Evolutionary conservation across 768 basidiomycete species (phyloP), one percentile per base, ranked within the genome.

Genomic region (Mycena maculata): DNA sequence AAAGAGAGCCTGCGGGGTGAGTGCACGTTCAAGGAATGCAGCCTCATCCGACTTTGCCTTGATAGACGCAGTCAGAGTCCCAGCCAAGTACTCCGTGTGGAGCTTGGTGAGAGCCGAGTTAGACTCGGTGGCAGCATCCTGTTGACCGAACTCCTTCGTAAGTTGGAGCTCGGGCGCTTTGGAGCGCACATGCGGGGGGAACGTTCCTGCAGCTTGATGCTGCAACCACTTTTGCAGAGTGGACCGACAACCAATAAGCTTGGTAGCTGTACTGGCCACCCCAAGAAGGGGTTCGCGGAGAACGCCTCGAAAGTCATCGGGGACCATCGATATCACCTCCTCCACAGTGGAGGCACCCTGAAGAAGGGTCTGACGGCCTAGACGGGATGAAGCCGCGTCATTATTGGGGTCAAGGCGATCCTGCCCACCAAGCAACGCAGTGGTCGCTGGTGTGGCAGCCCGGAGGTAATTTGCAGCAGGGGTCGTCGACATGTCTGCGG

Each of bases 291-390:
- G 65, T 16, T 63, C 66, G 12, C 28, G 22, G 1, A 71, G 69
- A 13, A 66, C 38, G 20, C 42, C 20, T 20, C 52, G 30, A 64
- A 68, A 71, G 18, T 71, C 69, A 22, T 22, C 53, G 22, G 66
- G 66, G 66, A 67, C 36, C 44, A 57, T 53, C 49, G 49, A n/a
- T 31, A 71, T 41, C 6, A 71, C 27, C 11, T 67, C 60, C 9
- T 71, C 65, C 33, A 68, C 53, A 45, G 60, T 52, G 42, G 47
- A 33, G 1, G 65, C 65, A 31, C 50, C 36, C 41, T 60, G 65
- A 16, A 66, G 36, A 22, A 33, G 22, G 39, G 57, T 38, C 36
- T 58, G 53, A 22, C 53, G 53, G 36, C 25, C 8, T 7, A 49
- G 54, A 22, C 49, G 49, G 27, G 60, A 48, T 22, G 28, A 38